Evolutionary conservation across 768 basidiomycete genomes (phyloP), one percentile per base, ranked within the genome.

Genomic region (Auriculariales sp.): DNA sequence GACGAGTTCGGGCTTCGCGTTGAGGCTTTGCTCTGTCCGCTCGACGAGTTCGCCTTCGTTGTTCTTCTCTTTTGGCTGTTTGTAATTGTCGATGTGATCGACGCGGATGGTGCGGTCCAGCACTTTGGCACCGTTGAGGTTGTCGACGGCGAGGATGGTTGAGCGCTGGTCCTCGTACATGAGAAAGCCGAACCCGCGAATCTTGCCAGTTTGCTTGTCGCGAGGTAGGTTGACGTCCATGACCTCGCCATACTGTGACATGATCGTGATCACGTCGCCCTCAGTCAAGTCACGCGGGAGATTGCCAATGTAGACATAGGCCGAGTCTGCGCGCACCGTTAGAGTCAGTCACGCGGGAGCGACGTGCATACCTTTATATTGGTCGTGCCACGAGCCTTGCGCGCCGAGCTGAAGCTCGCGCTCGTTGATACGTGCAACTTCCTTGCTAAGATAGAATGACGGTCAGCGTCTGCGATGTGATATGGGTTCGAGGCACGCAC

Each of bases 121-220:
- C 34, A 98, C 83, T 49, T 79, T 78, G 44, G 92, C 88, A 34
- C 95, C 95, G 59, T 95, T 98, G 65, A 99, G 79, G 68, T 99
- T 99, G 69, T 99, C 95, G 54, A 99, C 94, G 7, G 95, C 95
- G 46, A 99, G 73, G 47, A 97, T 64, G 4, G 95, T 99, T 52
- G 90, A 94, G 45, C 90, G 78, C 67, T 99, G 95, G 64, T 99
- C 92, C 66, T 94, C 91, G 64, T 98, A 99, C 95, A 98, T 97
- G 54, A 98, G 71, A 69, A 97, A 99, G 7, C 78, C 93, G 62
- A 98, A 99, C 2, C 95, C 95, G 59, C 69, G 80, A 0, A 83
- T 72, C 61, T 94, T 93, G 24, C 91, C 90, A 0, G 94, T 94
- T 49, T 83, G 73, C 61, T 92, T 93, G 68, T 95, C 91, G 46